Conservation (phyloP, 1,139 yeast species). For the Candida sp. region DNA sequence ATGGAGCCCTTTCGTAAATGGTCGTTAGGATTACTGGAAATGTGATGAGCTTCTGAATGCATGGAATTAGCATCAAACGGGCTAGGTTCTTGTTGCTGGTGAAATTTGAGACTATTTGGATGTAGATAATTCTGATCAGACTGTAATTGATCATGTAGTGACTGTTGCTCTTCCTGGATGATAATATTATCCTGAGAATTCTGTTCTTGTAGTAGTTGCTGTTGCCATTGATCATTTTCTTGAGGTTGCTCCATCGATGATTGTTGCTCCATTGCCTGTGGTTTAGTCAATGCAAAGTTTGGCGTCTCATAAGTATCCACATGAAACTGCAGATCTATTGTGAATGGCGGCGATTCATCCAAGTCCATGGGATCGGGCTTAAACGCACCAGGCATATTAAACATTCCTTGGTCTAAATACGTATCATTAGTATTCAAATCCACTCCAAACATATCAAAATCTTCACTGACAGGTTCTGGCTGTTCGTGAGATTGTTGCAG, state of each 20-base stretch:
- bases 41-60: background rate
- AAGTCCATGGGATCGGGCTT: slow-evolving; percentile 31
- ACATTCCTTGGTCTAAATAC: slow-evolving; percentile 3
- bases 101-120: background rate
- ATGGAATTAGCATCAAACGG: slow-evolving; percentile 1
- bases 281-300: background rate
- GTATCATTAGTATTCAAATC: background rate
- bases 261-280: background rate
- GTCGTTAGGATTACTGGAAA: background rate
- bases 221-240: background rate
- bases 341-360: slow-evolving; percentile 39
- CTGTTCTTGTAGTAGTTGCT: background rate
- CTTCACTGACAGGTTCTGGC: background rate
- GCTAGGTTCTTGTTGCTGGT: background rate
- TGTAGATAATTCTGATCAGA: background rate
- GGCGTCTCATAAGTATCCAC: slow-evolving; percentile 12
- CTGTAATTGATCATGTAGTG: background rate
- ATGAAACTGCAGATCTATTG: slow-evolving; percentile 32
- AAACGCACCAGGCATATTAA: slow-evolving; percentile 33
- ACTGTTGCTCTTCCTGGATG: background rate
- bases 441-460: background rate
- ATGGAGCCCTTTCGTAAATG: slow-evolving; percentile 12
- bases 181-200: background rate
- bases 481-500: background rate
- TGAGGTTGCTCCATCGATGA: background rate